Conservation (phyloP, 2,329 filamentous ascomycete genomes). For the Botrytis hyacinthi region DNA sequence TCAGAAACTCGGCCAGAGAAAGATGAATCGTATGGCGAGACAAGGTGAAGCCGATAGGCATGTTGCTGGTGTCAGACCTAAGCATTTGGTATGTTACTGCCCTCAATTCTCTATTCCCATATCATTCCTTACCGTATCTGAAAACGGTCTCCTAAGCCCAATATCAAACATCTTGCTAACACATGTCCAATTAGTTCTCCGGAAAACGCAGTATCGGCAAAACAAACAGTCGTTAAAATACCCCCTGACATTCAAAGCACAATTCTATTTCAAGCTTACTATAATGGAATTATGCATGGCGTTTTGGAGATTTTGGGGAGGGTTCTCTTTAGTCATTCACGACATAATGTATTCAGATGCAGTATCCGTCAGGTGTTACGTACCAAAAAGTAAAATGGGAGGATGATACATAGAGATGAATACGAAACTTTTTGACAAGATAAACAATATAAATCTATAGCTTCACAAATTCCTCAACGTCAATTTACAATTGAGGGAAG, state of each 20-base stretch:
- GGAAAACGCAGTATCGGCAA: constrained; percentile 96
- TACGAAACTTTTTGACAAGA: neutral
- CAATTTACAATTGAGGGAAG: too few relatives aligned
- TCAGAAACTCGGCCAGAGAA: constrained; percentile 89
- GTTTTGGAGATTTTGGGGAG: constrained; percentile 16
- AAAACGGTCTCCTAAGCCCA: neutral
- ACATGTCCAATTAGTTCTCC: constrained; percentile 56
- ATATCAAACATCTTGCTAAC: constrained; percentile 32
- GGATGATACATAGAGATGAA: constrained; percentile 1
- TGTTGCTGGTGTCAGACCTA: constrained; percentile 73
- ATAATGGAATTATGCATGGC: constrained; percentile 19
- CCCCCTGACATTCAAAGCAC: constrained; percentile 15
- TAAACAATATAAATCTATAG: neutral
- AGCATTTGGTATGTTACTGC: constrained; percentile 74
- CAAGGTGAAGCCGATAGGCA: constrained; percentile 97
- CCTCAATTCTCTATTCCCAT: neutral
- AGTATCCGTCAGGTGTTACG: constrained; percentile 13
- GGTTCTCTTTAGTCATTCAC: constrained; percentile 13
- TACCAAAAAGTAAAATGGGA: constrained; percentile 10
- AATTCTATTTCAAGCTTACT: constrained; percentile 13
- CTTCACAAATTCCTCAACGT: too few relatives aligned
- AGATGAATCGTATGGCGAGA: constrained; percentile 97
- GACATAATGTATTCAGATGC: constrained; percentile 18
- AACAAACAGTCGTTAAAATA: constrained; percentile 65
- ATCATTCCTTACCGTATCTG: neutral